Base-by-base conservation (phyloP, 345 rosid genomes). In the Moringa oleifera region DNA sequence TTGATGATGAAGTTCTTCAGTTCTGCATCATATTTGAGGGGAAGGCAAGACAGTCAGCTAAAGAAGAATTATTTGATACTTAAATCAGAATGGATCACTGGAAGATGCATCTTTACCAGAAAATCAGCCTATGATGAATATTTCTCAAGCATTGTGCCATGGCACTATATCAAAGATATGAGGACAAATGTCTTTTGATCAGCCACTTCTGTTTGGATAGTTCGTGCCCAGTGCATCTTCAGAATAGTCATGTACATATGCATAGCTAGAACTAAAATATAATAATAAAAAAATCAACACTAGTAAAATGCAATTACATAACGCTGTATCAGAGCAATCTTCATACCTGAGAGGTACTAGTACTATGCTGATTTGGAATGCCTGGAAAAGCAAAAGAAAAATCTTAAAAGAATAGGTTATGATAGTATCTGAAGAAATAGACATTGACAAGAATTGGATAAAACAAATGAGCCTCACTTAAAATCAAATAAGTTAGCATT, bases 281-380 rank as follows among this genome's bases (percentile, higher is more conserved):
- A 28, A 28, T 28, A 28, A 28, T 28, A 2, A 28, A 28, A 28
- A 28, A 28, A 28, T 8, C 8, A 28, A 28, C 33, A 28, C 33
- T 28, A 28, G 33, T 28, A 8, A 28, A 28, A 28, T 28, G 33
- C 33, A 28, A 28, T 8, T 2, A 28, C 33, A 28, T 28, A 28
- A 28, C 5, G 33, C 33, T 23, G 16, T 58, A 68, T 23, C 63
- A 53, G 68, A 67, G 55, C 41, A 53, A 47, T 28, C 36, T 53
- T 57, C 71, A 58, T 68, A 77, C 92, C 86, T 81, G 80, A 53
- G 83, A 68, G 58, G 62, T 71, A 52, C 63, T 72, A 61, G 65
- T 69, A 71, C 55, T 69, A 64, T 68, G 75, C 65, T 74, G 66
- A 74, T 61, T 70, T 25, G 82, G 73, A 62, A 69, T 60, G 25